Evolutionary conservation across 2,329 filamentous ascomycete genomes (phyloP), one percentile per base, ranked within the genome.

Genomic region (Nemania sp.): DNA sequence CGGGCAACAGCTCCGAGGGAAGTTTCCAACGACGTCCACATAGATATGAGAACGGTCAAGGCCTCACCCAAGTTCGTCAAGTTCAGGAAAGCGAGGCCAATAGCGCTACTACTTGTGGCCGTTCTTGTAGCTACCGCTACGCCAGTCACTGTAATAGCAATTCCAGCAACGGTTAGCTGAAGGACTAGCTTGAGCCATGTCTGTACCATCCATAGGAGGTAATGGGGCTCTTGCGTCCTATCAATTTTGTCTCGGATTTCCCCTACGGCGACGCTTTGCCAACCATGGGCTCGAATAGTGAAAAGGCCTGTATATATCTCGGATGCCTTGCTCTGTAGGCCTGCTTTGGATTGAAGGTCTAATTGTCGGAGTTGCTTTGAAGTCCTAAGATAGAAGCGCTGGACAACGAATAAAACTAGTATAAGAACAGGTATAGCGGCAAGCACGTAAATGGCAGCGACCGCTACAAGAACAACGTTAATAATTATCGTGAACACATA

Each of bases 361-460:
- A 45, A n/a, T 20, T 45, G 41, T 45, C 41, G 41, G 1, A 45
- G n/a, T 45, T 45, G 41, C 18, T 45, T 45, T 8, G 41, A 45
- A 18, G 41, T 45, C n/a, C n/a, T n/a, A 45, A 45, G 41, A 20
- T 45, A 45, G 41, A 45, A 45, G n/a, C 41, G 41, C n/a, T 45
- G 41, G 41, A 45, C 41, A 45, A 45, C 41, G 41, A 45, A 45
- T 45, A 45, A 20, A 8, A 45, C 41, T 3, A 45, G 15, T 45
- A 45, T 45, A 8, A 45, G 20, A 45, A 45, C 41, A 45, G 41
- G 41, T 45, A 45, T 18, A 5, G 41, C 41, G n/a, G 41, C 15
- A 45, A 45, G 41, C 41, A 45, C 41, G 18, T 45, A 45, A 5
- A 45, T n/a, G 18, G 41, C 41, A n/a, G 41, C 41, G 41, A 45